Evolutionary conservation across 73 alveolate genomes (phyloP), one percentile per base, ranked within the genome.

Genomic region (Uronychia binucleata): DNA sequence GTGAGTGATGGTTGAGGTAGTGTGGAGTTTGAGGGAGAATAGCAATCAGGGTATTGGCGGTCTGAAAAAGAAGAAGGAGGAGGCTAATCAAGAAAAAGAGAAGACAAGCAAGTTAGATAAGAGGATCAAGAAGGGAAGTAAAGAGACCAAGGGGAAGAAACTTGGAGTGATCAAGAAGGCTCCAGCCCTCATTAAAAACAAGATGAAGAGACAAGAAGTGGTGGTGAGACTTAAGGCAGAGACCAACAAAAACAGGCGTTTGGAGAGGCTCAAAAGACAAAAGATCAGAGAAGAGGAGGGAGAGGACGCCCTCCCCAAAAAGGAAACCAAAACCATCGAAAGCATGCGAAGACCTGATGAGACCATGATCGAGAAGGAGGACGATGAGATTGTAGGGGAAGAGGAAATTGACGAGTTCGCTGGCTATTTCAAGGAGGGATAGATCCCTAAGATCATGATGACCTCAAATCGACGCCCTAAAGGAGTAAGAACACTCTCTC

Each of bases 301-400:
- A 57, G 95, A 86, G 78, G 94, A 88, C 31, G 95, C 95, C 33
- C 77, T 67, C 31, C 97, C 99, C 46, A 95, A 86, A 60, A 96
- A 95, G 29, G 90, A 86, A 59, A 86, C 97, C 0, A 91, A 91
- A 84, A 97, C 99, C 74, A 97, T 97, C 78, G 99, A 97, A 79
- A 88, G 93, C 89, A 94, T 94, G 99, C 83, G 98, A 88, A 97
- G 87, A 33, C 89, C 94, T 46, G 99, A 97, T 86, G 99, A 95
- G 90, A 94, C 98, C 30, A 33, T 96, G 80, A 92, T 97, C 31
- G 92, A 84, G 33, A 97, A 86, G 33, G 96, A 97, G 58, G 95
- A 87, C 59, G 97, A 94, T 81, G 99, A 95, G 84, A 91, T 96
- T 59, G 92, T 82, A 60, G 97, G 94, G 58, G 98, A 97, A 30